Conservation (phyloP, 495 filamentous ascomycete species). For the Neurospora sp. region DNA sequence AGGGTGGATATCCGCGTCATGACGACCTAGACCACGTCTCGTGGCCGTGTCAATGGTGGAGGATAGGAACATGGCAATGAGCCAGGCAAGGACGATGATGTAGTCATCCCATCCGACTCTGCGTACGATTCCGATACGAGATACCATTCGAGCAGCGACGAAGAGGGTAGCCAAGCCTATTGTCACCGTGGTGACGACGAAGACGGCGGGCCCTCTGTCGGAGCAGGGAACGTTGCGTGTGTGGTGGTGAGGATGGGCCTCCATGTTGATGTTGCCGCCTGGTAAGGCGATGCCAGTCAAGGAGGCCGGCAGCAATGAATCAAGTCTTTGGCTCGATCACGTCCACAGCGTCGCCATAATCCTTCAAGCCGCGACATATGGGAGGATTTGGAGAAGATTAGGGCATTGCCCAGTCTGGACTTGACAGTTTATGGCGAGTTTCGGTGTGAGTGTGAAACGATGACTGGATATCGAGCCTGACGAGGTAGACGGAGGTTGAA, state of each 20-base stretch:
- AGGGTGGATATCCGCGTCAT: conserved; percentile 51
- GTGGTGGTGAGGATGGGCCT: neutral
- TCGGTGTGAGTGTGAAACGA: neutral
- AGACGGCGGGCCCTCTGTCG: conserved; percentile 54
- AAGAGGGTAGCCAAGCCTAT: conserved; percentile 59
- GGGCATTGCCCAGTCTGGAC: neutral
- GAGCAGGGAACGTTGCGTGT: conserved; percentile 19
- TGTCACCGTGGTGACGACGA: conserved; percentile 64
- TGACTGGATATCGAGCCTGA: neutral
- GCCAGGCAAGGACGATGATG: conserved; percentile 76
- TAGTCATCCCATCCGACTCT: conserved; percentile 68
- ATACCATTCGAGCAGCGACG: conserved; percentile 61
- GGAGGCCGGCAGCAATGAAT: neutral
- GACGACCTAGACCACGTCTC: conserved; percentile 63
- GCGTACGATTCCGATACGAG: conserved; percentile 62
- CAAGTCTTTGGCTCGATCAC: neutral
- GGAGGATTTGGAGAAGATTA: neutral
- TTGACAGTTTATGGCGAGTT: neutral
- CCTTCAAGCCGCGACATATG: neutral
- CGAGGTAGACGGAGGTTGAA: neutral
- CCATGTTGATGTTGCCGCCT: conserved; percentile 1
- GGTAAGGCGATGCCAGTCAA: neutral
- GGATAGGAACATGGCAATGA: conserved; percentile 67
- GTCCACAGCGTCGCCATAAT: neutral
- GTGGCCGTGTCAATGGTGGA: conserved; percentile 68